A percentile compares a stretch with the other conserved stretches of the same genome.
phyloP scores from a whole-genome alignment of 257 asterid genomes.

The Agastache rugosa region DNA sequence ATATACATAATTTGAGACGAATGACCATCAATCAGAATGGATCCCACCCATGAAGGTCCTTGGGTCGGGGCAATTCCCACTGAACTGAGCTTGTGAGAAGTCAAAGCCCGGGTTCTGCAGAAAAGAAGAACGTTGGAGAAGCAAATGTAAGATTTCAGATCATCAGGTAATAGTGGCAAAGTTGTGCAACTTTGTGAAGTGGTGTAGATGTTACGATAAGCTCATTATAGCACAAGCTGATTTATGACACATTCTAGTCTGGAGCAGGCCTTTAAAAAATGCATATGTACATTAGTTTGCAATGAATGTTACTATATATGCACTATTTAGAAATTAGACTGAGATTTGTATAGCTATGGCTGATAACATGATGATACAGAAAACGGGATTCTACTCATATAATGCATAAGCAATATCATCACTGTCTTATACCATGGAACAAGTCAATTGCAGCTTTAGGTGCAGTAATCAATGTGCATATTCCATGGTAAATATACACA shows the following conservation, averaged over 20 bases:
- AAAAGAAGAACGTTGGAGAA: slow-evolving; percentile 1
- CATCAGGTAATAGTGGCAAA: background rate
- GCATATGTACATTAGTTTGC: background rate
- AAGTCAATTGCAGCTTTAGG: background rate
- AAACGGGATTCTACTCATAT: background rate
- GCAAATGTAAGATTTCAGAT: background rate
- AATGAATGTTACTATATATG: too few species aligned
- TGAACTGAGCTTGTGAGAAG: slow-evolving; percentile 89
- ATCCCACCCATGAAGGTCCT: slow-evolving; percentile 88
- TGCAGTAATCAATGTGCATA: background rate
- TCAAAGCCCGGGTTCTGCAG: slow-evolving; percentile 88
- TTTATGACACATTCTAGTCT: background rate
- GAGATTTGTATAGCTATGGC: background rate
- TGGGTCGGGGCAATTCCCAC: slow-evolving; percentile 83
- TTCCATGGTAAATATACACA: background rate
- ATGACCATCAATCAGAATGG: slow-evolving; percentile 46
- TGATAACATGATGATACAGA: background rate
- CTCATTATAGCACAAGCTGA: slow-evolving; percentile 8
- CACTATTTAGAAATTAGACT: too few species aligned
- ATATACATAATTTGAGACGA: background rate
- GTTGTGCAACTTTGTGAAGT: background rate
- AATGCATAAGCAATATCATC: background rate
- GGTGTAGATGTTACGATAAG: slow-evolving; percentile 5
- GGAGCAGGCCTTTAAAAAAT: background rate
- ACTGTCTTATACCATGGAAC: background rate